These are phyloP conservation scores for Diaporthe sp. DNA, from an alignment of 2,329 filamentous ascomycete genomes.

Conservation along the genomic window DNA sequence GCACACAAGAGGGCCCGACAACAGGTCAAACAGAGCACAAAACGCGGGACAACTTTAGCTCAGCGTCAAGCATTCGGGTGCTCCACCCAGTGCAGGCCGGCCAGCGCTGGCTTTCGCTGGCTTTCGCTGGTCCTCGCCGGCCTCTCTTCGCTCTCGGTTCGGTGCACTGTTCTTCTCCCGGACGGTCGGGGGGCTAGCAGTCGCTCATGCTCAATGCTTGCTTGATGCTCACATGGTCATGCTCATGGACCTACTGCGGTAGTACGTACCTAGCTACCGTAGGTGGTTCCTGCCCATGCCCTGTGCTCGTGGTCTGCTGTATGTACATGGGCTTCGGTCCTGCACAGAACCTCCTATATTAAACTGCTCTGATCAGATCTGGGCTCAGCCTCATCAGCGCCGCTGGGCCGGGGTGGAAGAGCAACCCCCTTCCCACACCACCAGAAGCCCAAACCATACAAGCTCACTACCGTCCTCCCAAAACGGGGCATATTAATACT, in stretches of 20 bases:
- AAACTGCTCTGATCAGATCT: background rate
- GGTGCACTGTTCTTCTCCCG: background rate
- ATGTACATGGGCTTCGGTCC: background rate
- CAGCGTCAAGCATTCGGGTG: conserved; percentile 13
- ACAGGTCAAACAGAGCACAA: conserved; percentile 19
- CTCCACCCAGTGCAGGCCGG: background rate
- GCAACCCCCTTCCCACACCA: background rate
- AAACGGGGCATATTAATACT: conserved; percentile 30
- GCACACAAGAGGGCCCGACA: background rate
- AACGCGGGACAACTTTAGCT: conserved; percentile 16
- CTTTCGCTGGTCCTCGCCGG: background rate
- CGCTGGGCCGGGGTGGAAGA: background rate
- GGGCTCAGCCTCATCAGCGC: conserved; percentile 23
- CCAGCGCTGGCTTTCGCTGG: conserved; percentile 5
- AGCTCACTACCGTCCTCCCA: conserved; percentile 20
- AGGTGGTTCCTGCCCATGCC: background rate
- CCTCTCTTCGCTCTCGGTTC: conserved; percentile 17
- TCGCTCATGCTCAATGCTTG: conserved; percentile 1
- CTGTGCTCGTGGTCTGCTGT: background rate
- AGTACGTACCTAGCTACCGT: background rate
- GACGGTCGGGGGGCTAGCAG: background rate
- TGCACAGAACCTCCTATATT: background rate
- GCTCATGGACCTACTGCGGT: background rate
- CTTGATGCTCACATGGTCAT: background rate
- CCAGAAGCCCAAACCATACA: conserved; percentile 5